Conservation (phyloP, 2,329 filamentous ascomycete species). For the Sarocladium kiliense region DNA sequence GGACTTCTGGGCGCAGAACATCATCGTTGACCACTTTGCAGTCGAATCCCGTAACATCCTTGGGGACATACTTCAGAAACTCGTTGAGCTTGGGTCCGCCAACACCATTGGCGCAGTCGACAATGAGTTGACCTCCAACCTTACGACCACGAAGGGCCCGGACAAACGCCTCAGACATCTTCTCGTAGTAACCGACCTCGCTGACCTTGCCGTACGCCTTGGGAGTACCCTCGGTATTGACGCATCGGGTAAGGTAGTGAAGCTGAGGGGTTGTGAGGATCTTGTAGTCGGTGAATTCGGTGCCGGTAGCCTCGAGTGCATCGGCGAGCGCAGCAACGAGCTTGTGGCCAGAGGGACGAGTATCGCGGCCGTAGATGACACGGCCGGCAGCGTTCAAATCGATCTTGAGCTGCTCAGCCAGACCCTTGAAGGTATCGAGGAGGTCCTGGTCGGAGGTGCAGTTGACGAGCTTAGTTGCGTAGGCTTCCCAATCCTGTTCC, state of each 20-base stretch:
- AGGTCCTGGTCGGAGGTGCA: conserved; percentile 70
- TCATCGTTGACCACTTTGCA: conserved; percentile 91
- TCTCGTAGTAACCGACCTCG: conserved; percentile 92
- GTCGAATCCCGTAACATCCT: conserved; percentile 65
- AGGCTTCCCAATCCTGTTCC: conserved; percentile 88
- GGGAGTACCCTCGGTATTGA: conserved; percentile 85
- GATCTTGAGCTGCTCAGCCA: conserved; percentile 72
- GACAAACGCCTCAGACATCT: conserved; percentile 79
- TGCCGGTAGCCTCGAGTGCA: conserved; percentile 70
- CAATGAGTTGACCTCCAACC: conserved; percentile 67
- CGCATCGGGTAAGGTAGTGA: conserved; percentile 90
- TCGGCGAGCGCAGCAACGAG: conserved; percentile 75
- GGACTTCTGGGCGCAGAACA: conserved; percentile 78
- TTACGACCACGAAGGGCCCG: conserved; percentile 74
- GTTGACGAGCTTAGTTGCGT: conserved; percentile 88
- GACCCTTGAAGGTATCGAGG: conserved; percentile 67
- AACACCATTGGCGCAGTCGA: conserved; percentile 96
- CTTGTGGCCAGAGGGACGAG: conserved; percentile 81
- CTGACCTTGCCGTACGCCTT: conserved; percentile 85
- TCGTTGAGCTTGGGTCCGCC: conserved; percentile 87
- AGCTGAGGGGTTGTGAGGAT: conserved; percentile 95
- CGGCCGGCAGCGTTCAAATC: conserved; percentile 65
- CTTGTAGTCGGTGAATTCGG: conserved; percentile 78
- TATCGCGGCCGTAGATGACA: conserved; percentile 89
- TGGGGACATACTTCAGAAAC: conserved; percentile 75